Evolutionary conservation across 2,329 filamentous ascomycete genomes (phyloP), one percentile per base, ranked within the genome.

Genomic region (Apiospora sp.): DNA sequence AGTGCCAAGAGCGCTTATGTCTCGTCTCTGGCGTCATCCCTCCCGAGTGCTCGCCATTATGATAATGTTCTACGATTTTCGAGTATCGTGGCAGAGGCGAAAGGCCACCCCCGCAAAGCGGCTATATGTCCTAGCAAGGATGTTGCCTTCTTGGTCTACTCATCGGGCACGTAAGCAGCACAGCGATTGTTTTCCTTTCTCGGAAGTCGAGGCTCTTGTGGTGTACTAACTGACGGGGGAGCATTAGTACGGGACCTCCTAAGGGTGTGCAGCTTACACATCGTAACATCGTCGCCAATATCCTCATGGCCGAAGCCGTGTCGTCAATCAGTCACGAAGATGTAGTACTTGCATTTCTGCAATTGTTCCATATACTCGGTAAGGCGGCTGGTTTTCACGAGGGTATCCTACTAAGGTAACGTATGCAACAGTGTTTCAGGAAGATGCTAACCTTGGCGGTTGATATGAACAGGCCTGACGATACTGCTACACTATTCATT

Each of bases 211-310:
- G 27, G 27, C 19, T 34, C 14, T 7, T 34, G 51, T 58, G 51
- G 14, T 4, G 13, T 58, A 54, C 51, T 22, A 14, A 58, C 51
- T 27, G 30, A 19, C 30, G 14, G 16, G 27, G 51, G 27, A 3
- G 14, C 14, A 30, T 58, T 30, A 58, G 51, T 27, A 58, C 51
- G 7, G 51, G 51, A 22, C 27, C 14, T 58, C 51, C 51, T 7
- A 58, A 34, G 27, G 51, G 51, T 34, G 27, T 58, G 27, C 51
- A 58, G 27, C 51, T 58, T 27, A 58, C 51, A 58, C 51, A 34
- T 30, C 51, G 51, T 13, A 58, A 58, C 16, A 58, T 34, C 27
- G 51, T 58, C 51, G 27, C 51, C 27, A 58, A 58, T 58, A 34
- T 58, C 16, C 14, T 58, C 51, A 58, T 58, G 51, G 27, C 51